Base-by-base conservation (phyloP, 805 yeast genomes). In the Saccharomycopsis sp. region DNA sequence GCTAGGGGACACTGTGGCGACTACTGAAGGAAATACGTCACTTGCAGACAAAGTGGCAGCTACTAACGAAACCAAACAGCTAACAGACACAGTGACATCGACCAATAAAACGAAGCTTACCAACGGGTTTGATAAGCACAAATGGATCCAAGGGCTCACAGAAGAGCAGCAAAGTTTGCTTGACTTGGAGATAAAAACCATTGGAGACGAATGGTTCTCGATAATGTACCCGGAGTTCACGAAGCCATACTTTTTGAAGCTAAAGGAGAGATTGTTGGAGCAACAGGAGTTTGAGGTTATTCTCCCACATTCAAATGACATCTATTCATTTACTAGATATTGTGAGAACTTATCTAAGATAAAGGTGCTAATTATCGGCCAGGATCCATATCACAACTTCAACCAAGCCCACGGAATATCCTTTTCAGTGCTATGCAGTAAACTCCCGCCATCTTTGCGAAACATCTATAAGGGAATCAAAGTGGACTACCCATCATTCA, bases 381-480 rank as follows among this genome's bases (percentile, higher is more conserved):
- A 94, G 70, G 99, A 94, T 69, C 99, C 99, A 0, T 94, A 94
- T 69, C 99, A 94, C 70, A 90, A 91, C 69, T 71, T 71, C 64
- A 87, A 88, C 68, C 99, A 94, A 70, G 99, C 99, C 0, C 99
- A 94, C 67, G 99, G 99, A 0, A 73, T 94, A 29, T 98, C 99
- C 2, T 94, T 94, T 65, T 87, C 95, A 20, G 98, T 94, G 1
- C 37, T 55, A 12, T 53, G 56, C 18, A 78, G 82, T 57, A 86
- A 87, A 34, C 96, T 97, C 1, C 98, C 99, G 0, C 94, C 95
- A 1, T 90, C 97, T 1, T 74, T 94, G 58, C 76, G 81, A 53
- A 94, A 94, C 68, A 94, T 94, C 57, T 94, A 85, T 75, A 92
- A 90, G 66, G 84, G 89, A 18, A 71, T 94, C 14, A 71, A 76